Evolutionary conservation across 2,329 filamentous ascomycete genomes (phyloP).

Genomic region (Cladosporium austrohemisphaericum): DNA sequence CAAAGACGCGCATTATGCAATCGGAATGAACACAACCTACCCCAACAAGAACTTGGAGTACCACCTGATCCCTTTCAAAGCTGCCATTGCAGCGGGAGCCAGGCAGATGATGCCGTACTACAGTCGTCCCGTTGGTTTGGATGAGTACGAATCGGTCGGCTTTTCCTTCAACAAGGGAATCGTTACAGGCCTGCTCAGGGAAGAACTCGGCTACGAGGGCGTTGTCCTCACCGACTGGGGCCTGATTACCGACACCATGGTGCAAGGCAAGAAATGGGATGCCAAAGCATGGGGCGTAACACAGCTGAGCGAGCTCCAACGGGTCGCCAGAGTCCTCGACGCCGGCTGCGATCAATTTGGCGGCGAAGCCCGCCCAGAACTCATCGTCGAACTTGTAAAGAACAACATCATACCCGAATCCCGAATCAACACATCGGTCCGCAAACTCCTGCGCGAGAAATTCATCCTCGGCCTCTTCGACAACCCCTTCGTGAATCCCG

Average conservation of each 20-base stretch:
- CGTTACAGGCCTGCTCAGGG: conserved; percentile 65
- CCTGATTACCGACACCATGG: conserved; percentile 45
- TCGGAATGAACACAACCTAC: conserved; percentile 51
- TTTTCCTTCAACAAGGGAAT: conserved; percentile 54
- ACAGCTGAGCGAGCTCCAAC: conserved; percentile 40
- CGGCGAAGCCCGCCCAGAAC: conserved; percentile 47
- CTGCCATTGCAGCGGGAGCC: conserved; percentile 48
- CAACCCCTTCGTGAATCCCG: conserved; percentile 48
- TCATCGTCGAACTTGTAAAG: not conserved
- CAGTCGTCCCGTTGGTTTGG: conserved; percentile 44
- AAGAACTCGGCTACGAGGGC: conserved; percentile 69
- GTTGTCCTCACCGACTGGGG: conserved; percentile 64
- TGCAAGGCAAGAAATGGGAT: conserved; percentile 44
- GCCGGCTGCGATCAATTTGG: conserved; percentile 54
- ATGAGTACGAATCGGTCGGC: conserved; percentile 45
- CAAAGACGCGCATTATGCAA: conserved; percentile 52
- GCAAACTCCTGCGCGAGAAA: conserved; percentile 48
- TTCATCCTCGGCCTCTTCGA: conserved; percentile 53
- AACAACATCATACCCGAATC: conserved; percentile 31
- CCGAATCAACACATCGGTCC: conserved; percentile 46
- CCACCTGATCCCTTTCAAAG: conserved; percentile 51
- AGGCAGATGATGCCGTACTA: conserved; percentile 54
- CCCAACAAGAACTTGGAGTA: conserved; percentile 50
- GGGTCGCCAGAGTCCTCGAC: conserved; percentile 43
- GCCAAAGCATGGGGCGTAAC: conserved; percentile 52